A percentile compares a stretch with the other conserved stretches of the same genome.
Evolutionary conservation across 2,329 filamentous ascomycete species (phyloP).

Genomic region (Moelleriella libera): DNA sequence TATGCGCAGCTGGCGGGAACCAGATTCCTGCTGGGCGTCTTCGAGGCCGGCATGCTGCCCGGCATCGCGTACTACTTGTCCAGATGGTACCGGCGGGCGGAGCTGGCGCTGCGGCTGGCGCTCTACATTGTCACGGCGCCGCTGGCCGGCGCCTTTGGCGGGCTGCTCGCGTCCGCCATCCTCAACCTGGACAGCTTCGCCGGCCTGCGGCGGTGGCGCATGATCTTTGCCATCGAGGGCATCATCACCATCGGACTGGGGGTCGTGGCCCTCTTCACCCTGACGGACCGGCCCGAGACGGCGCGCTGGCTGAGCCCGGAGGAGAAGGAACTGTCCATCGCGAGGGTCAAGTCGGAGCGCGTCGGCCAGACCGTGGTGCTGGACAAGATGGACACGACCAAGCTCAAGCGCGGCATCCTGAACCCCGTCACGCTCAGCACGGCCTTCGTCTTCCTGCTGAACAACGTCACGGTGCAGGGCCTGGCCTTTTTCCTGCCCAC

Average conservation of each 20-base stretch:
- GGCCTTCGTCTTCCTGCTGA: constrained; percentile 44
- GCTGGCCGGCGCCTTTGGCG: constrained; percentile 57
- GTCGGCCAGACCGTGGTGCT: constrained; percentile 47
- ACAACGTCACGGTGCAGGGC: constrained; percentile 59
- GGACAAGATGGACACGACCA: constrained; percentile 45
- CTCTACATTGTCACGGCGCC: constrained; percentile 60
- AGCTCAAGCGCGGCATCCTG: constrained; percentile 47
- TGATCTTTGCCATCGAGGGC: constrained; percentile 59
- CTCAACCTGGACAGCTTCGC: constrained; percentile 46
- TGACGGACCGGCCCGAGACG: constrained; percentile 56
- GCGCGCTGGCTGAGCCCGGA: constrained; percentile 50
- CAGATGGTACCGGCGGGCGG: constrained; percentile 56
- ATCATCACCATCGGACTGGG: constrained; percentile 40
- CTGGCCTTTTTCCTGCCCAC: constrained; percentile 57
- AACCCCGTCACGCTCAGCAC: constrained; percentile 45
- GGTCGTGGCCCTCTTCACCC: constrained; percentile 46
- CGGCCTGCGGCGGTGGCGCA: constrained; percentile 42
- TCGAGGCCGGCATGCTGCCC: constrained; percentile 62
- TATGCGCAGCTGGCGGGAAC: constrained; percentile 40
- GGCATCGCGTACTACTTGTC: constrained; percentile 63
- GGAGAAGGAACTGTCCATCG: constrained; percentile 52
- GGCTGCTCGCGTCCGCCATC: constrained; percentile 50
- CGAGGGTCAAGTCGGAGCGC: constrained; percentile 55
- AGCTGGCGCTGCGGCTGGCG: constrained; percentile 52
- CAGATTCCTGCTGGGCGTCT: constrained; percentile 52